Conservation (phyloP, 2,329 filamentous ascomycete genomes). For the Fusarium avenaceum region DNA sequence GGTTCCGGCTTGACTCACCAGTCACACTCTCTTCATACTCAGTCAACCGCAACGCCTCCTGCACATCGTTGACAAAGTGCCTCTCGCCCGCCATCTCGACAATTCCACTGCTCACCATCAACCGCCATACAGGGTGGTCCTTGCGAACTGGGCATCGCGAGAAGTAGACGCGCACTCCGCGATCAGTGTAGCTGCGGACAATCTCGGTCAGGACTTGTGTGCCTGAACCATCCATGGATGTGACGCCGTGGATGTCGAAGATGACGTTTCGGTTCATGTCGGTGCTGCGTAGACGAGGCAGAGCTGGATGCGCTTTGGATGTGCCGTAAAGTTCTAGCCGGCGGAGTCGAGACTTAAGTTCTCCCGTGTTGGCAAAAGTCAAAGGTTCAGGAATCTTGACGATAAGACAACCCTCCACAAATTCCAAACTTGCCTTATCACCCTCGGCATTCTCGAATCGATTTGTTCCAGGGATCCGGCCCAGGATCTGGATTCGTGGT, state of each 20-base stretch:
- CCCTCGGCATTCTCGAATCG: slow-evolving; percentile 88
- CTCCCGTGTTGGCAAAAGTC: slow-evolving; percentile 96
- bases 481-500: slow-evolving; percentile 95
- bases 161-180: slow-evolving; percentile 84
- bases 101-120: slow-evolving; percentile 86
- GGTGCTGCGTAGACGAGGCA: slow-evolving; percentile 81
- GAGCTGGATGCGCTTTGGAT: slow-evolving; percentile 83
- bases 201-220: slow-evolving; percentile 94
- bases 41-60: slow-evolving; percentile 84
- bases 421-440: slow-evolving; percentile 81
- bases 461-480: slow-evolving; percentile 85
- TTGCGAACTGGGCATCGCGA: slow-evolving; percentile 65
- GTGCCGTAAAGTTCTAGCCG: slow-evolving; percentile 94
- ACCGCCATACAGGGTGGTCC: slow-evolving; percentile 72
- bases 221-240: slow-evolving; percentile 91
- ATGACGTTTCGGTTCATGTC: slow-evolving; percentile 92
- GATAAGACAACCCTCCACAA: slow-evolving; percentile 91
- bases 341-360: slow-evolving; percentile 85
- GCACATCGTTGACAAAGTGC: slow-evolving; percentile 86
- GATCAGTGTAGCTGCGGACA: slow-evolving; percentile 81
- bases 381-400: slow-evolving; percentile 98
- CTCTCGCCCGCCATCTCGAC: slow-evolving; percentile 80
- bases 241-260: slow-evolving; percentile 98
- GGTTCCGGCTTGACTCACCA: slow-evolving; percentile 41
- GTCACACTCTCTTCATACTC: slow-evolving; percentile 74